Evolutionary conservation across 805 yeast species (phyloP).

Genomic region (Candida verbasci): DNA sequence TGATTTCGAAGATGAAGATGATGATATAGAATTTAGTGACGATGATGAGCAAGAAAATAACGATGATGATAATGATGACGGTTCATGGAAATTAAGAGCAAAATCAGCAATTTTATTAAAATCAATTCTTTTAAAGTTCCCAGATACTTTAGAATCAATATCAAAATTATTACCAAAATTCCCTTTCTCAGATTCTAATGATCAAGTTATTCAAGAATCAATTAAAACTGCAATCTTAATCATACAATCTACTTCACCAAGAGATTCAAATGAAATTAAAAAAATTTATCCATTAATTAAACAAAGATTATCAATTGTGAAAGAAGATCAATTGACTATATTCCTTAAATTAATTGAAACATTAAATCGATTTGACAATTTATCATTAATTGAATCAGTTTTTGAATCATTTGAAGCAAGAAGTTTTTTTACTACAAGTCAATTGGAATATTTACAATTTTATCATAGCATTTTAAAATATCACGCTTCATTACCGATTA

Average conservation of each 20-base stretch:
- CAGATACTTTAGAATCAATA: slow-evolving; percentile 16
- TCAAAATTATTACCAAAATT: slow-evolving; percentile 7
- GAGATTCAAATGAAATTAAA: slow-evolving; percentile 1
- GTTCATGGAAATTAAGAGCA: slow-evolving; percentile 58
- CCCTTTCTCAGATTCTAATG: slow-evolving; percentile 41
- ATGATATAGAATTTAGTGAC: slow-evolving; percentile 34
- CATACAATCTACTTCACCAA: slow-evolving; percentile 4
- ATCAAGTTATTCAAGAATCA: slow-evolving; percentile 48
- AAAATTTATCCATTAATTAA: slow-evolving; percentile 4
- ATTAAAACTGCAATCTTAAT: slow-evolving; percentile 28
- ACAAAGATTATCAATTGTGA: slow-evolving; percentile 1
- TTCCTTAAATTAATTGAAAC: slow-evolving; percentile 25
- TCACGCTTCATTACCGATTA: slow-evolving; percentile 15
- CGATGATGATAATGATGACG: slow-evolving; percentile 40
- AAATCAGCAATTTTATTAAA: slow-evolving; percentile 43
- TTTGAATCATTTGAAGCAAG: slow-evolving; percentile 15
- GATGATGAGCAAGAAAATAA: slow-evolving; percentile 39
- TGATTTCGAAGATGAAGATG: slow-evolving; percentile 29
- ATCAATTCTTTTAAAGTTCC: slow-evolving; percentile 26
- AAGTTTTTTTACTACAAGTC: slow-evolving; percentile 17
- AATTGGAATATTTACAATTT: slow-evolving; percentile 24
- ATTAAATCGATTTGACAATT: slow-evolving; percentile 16
- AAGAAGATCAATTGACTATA: slow-evolving; percentile 17
- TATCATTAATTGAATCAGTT: slow-evolving; percentile 13
- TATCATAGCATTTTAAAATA: slow-evolving; percentile 21